Conservation (phyloP, 495 filamentous ascomycete genomes). For the Entonaema liquescens region DNA sequence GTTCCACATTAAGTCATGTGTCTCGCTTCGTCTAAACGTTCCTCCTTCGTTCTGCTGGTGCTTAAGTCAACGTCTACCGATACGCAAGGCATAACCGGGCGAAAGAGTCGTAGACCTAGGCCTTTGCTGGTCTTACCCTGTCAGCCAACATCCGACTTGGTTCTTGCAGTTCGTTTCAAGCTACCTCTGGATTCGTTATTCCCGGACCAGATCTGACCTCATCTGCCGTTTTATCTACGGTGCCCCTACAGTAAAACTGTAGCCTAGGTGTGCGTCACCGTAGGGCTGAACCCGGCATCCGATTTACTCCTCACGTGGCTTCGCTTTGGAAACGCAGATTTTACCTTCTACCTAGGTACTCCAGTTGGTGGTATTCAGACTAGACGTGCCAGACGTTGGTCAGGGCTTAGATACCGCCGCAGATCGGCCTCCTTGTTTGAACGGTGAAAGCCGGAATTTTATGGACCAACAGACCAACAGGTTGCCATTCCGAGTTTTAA, state of each 20-base stretch:
- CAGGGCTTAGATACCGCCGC: slow-evolving; percentile 9
- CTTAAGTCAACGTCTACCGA: slow-evolving; percentile 37
- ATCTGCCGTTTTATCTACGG: slow-evolving; percentile 27
- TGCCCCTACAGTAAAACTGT: slow-evolving; percentile 20
- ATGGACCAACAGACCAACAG: slow-evolving; percentile 5
- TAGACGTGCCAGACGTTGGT: slow-evolving; percentile 28
- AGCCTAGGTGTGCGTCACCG: slow-evolving; percentile 27
- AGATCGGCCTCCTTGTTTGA: slow-evolving; percentile 5
- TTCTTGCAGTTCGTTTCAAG: slow-evolving; percentile 21
- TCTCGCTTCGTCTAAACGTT: slow-evolving; percentile 32
- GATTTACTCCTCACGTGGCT: slow-evolving; percentile 30
- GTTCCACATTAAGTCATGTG: slow-evolving; percentile 41
- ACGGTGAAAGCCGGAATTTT: slow-evolving; percentile 1
- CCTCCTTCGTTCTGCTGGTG: slow-evolving; percentile 26
- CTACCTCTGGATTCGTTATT: slow-evolving; percentile 27
- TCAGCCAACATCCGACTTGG: slow-evolving; percentile 16
- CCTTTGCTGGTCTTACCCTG: slow-evolving; percentile 30
- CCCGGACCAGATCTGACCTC: slow-evolving; percentile 30
- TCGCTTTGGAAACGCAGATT: slow-evolving; percentile 8
- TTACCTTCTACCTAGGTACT: too few species aligned
- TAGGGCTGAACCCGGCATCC: slow-evolving; percentile 35
- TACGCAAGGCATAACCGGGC: slow-evolving; percentile 21
- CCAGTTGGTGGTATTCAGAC: neutral
- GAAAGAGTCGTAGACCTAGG: slow-evolving; percentile 13
- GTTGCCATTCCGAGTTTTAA: slow-evolving; percentile 13